phyloP scores from a whole-genome alignment of 805 yeast species.

The Hagleromyces aurorensis region DNA sequence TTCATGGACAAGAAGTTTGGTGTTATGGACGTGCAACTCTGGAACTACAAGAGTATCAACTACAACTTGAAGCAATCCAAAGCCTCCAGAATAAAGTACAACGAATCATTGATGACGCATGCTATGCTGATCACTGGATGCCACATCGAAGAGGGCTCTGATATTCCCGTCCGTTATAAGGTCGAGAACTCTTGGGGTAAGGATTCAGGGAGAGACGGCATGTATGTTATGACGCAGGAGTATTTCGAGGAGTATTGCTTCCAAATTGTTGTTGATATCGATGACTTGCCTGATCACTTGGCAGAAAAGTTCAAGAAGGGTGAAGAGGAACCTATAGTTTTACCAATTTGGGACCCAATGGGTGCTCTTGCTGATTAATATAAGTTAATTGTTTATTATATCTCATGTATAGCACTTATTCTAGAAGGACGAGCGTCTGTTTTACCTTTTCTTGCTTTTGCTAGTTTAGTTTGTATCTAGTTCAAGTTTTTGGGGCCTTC shows the following conservation, averaged over 20 bases:
- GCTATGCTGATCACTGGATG: constrained; percentile 85
- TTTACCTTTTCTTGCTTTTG: too few species aligned
- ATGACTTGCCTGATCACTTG: constrained; percentile 39
- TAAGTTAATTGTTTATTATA: too few species aligned
- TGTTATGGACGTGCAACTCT: constrained; percentile 61
- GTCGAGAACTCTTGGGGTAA: constrained; percentile 78
- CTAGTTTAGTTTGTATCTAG: too few species aligned
- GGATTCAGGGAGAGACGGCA: constrained; percentile 58
- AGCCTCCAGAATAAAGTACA: constrained; percentile 61
- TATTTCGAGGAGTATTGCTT: constrained; percentile 69
- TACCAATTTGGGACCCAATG: constrained; percentile 76
- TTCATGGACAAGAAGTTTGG: constrained; percentile 58
- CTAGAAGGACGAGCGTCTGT: too few species aligned
- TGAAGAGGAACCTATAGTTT: constrained; percentile 43
- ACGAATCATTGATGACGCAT: constrained; percentile 77
- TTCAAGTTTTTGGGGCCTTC: too few species aligned
- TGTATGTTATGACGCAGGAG: constrained; percentile 62
- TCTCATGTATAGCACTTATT: too few species aligned
- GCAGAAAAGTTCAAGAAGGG: constrained; percentile 31
- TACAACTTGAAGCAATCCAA: constrained; percentile 47
- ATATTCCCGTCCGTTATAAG: constrained; percentile 57
- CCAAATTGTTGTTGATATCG: constrained; percentile 56
- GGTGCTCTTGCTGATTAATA: constrained; percentile 54
- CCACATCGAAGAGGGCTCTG: constrained; percentile 51
- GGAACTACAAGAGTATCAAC: constrained; percentile 56